Conservation (phyloP, 2,329 filamentous ascomycete species). For the Huntiella abstrusa region DNA sequence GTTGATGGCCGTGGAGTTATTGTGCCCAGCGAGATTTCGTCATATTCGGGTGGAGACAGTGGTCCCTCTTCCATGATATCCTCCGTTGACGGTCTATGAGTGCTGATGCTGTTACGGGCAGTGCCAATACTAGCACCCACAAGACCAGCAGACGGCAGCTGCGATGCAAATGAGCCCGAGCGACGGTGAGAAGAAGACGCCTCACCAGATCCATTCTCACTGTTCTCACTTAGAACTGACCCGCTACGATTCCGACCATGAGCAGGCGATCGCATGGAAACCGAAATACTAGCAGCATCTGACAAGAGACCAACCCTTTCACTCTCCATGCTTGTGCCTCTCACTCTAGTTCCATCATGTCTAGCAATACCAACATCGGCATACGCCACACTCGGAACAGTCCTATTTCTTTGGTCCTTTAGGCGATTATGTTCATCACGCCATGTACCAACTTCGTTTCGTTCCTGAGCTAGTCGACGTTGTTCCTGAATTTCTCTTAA, state of each 20-base stretch:
- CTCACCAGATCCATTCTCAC: slow-evolving; percentile 18
- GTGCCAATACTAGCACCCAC: neutral
- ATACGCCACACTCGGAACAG: slow-evolving; percentile 60
- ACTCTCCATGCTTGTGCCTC: slow-evolving; percentile 55
- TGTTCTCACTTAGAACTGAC: slow-evolving; percentile 36
- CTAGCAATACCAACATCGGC: slow-evolving; percentile 56
- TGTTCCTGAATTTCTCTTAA: slow-evolving; percentile 47
- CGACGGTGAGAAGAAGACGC: slow-evolving; percentile 20
- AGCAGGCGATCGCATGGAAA: slow-evolving; percentile 16
- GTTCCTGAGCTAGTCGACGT: slow-evolving; percentile 26
- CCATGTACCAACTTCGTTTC: slow-evolving; percentile 39
- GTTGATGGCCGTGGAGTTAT: slow-evolving; percentile 12
- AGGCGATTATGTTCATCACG: slow-evolving; percentile 36
- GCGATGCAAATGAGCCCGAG: slow-evolving; percentile 16
- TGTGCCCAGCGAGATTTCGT: slow-evolving; percentile 12
- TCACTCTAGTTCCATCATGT: slow-evolving; percentile 57
- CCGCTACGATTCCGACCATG: slow-evolving; percentile 31
- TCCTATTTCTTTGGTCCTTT: slow-evolving; percentile 39
- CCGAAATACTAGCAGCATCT: slow-evolving; percentile 45
- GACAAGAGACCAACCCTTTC: slow-evolving; percentile 54
- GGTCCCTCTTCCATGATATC: too few species aligned
- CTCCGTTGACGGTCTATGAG: neutral
- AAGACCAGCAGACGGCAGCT: neutral
- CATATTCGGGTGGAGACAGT: slow-evolving; percentile 6
- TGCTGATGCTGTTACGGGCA: slow-evolving; percentile 5